These are phyloP conservation scores for Paraphaeosphaeria minitans DNA, from an alignment of 2,329 filamentous ascomycete genomes.

Conservation along the genomic window DNA sequence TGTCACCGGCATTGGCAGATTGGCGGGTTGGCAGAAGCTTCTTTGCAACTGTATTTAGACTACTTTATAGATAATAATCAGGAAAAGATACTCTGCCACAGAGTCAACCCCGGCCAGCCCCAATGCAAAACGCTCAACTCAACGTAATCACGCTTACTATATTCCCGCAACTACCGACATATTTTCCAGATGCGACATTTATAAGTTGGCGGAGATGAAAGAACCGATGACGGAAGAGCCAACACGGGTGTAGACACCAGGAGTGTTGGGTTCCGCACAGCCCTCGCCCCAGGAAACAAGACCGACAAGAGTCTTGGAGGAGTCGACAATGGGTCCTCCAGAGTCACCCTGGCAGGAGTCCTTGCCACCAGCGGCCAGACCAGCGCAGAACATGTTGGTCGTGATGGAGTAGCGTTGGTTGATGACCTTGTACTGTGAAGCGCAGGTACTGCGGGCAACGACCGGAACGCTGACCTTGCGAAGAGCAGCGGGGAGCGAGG, in stretches of 20 bases:
- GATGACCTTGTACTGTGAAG: slow-evolving; percentile 14
- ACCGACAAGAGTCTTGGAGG: slow-evolving; percentile 20
- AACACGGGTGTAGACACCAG: slow-evolving; percentile 35
- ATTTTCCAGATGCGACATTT: neutral
- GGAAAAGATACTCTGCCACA: slow-evolving; percentile 5
- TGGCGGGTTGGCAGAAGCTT: neutral
- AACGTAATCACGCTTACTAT: neutral
- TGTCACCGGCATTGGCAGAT: neutral
- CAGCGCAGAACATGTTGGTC: slow-evolving; percentile 37
- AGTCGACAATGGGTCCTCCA: slow-evolving; percentile 33
- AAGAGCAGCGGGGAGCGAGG: slow-evolving; percentile 19
- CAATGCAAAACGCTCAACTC: slow-evolving; percentile 1
- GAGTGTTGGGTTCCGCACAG: slow-evolving; percentile 26
- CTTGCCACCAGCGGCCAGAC: slow-evolving; percentile 29
- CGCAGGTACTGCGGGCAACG: slow-evolving; percentile 31
- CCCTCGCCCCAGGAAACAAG: slow-evolving; percentile 34
- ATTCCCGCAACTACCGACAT: neutral
- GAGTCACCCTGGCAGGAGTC: slow-evolving; percentile 43
- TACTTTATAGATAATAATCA: neutral
- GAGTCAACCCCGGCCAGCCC: neutral
- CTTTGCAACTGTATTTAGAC: slow-evolving; percentile 5
- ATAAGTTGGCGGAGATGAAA: slow-evolving; percentile 31
- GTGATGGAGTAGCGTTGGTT: slow-evolving; percentile 28
- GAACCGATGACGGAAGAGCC: slow-evolving; percentile 13
- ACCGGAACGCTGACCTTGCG: slow-evolving; percentile 38